Conservation (phyloP, 139 green algal species). For the Picochlorum sp. region DNA sequence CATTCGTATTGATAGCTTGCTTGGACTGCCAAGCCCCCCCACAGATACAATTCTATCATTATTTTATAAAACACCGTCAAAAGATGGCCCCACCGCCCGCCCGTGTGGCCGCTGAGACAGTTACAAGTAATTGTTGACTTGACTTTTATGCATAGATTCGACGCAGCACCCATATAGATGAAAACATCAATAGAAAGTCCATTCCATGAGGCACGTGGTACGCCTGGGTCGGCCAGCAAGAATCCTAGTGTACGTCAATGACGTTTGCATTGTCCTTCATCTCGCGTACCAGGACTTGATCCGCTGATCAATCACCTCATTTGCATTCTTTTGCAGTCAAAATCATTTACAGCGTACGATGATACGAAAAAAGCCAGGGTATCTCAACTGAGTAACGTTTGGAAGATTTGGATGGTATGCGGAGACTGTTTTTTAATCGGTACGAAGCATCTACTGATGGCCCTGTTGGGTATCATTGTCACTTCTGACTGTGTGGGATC, state of each 20-base stretch:
- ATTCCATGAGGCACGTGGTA: too few relatives aligned
- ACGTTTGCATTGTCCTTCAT: too few relatives aligned
- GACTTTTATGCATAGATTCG: too few relatives aligned
- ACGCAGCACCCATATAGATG: too few relatives aligned
- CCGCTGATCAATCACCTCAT: neutral
- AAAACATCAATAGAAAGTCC: too few relatives aligned
- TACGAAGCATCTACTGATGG: slow-evolving; percentile 1
- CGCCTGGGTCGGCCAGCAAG: too few relatives aligned
- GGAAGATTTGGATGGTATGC: slow-evolving; percentile 62
- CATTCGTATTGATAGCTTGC: too few relatives aligned
- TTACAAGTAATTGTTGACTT: neutral
- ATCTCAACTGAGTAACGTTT: slow-evolving; percentile 6
- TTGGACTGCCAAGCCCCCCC: too few relatives aligned
- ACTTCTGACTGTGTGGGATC: neutral
- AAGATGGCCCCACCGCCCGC: neutral
- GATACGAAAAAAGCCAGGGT: slow-evolving; percentile 7
- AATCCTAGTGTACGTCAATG: too few relatives aligned
- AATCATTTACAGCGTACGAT: slow-evolving; percentile 19
- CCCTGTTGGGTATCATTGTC: neutral
- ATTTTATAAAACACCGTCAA: slow-evolving; percentile 5
- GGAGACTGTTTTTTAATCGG: slow-evolving; percentile 79
- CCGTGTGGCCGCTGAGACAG: neutral
- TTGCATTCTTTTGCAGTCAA: neutral
- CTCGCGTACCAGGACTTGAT: too few relatives aligned
- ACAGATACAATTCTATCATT: neutral